phyloP scores from a whole-genome alignment of 305 asterid species.

The Fraxinus greggii region DNA sequence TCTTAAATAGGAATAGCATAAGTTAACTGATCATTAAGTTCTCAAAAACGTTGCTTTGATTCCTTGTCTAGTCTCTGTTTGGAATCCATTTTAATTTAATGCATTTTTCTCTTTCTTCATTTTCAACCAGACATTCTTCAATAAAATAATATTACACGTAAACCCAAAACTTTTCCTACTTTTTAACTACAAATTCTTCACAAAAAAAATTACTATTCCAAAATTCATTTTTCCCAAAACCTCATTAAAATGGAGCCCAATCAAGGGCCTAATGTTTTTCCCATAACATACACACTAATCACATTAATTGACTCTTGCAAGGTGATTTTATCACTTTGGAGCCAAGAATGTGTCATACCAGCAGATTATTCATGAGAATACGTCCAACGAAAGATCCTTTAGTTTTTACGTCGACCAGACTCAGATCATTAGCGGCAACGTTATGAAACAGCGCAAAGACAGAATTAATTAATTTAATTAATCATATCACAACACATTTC shows the following conservation, averaged over 20 bases:
- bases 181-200: not conserved
- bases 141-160: too few relatives aligned
- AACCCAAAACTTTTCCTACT: not conserved
- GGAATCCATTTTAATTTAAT: not conserved
- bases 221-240: not conserved
- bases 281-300: not conserved
- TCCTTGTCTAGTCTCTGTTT: not conserved
- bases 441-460: not conserved
- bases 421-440: not conserved
- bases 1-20: not conserved
- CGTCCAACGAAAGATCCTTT: not conserved
- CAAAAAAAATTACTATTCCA: not conserved
- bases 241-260: not conserved
- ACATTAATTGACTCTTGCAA: not conserved
- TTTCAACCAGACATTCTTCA: not conserved
- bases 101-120: not conserved
- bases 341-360: not conserved
- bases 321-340: not conserved
- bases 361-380: not conserved
- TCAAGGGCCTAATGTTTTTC: not conserved
- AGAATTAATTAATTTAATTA: not conserved
- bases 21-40: not conserved
- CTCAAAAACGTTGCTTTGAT: not conserved
- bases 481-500: not conserved
- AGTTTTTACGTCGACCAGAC: not conserved